These are phyloP conservation scores for Euptelea pleiosperma DNA, from an alignment of 164 flowering plant species.

Conservation along the genomic window DNA sequence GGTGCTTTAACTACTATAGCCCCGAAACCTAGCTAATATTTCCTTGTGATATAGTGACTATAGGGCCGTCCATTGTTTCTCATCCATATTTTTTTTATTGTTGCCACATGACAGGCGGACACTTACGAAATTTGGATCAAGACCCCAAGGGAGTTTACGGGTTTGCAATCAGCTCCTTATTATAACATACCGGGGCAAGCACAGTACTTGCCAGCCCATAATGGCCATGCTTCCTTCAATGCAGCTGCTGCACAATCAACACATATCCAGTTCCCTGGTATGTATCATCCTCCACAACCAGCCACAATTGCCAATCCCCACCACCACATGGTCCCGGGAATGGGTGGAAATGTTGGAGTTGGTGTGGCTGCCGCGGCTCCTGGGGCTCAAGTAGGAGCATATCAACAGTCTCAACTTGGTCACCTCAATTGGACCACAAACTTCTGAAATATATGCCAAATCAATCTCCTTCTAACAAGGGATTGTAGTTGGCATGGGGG, in stretches of 20 bases:
- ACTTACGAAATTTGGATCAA: slow-evolving; percentile 87
- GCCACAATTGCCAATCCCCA: slow-evolving; percentile 63
- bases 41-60: too few species aligned
- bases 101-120: slow-evolving; percentile 56
- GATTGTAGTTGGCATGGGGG: neutral
- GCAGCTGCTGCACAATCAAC: slow-evolving; percentile 57
- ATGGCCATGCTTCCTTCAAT: slow-evolving; percentile 69
- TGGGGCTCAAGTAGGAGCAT: slow-evolving; percentile 70
- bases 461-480: slow-evolving; percentile 2
- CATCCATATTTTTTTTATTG: too few species aligned
- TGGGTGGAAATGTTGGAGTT: slow-evolving; percentile 67
- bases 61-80: too few species aligned
- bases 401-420: slow-evolving; percentile 82
- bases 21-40: too few species aligned
- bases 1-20: too few species aligned
- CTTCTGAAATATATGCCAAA: slow-evolving; percentile 38
- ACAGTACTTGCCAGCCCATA: slow-evolving; percentile 77
- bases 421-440: slow-evolving; percentile 78
- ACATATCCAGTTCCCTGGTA: slow-evolving; percentile 76
- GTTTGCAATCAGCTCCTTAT: slow-evolving; percentile 70
- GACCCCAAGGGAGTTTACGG: slow-evolving; percentile 67
- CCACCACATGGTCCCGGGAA: slow-evolving; percentile 61
- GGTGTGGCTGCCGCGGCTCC: slow-evolving; percentile 62
- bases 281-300: slow-evolving; percentile 67
- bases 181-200: slow-evolving; percentile 77